Evolutionary conservation across 2,329 filamentous ascomycete genomes (phyloP), one percentile per base, ranked within the genome.

Genomic region (Tolypocladium amazonense): DNA sequence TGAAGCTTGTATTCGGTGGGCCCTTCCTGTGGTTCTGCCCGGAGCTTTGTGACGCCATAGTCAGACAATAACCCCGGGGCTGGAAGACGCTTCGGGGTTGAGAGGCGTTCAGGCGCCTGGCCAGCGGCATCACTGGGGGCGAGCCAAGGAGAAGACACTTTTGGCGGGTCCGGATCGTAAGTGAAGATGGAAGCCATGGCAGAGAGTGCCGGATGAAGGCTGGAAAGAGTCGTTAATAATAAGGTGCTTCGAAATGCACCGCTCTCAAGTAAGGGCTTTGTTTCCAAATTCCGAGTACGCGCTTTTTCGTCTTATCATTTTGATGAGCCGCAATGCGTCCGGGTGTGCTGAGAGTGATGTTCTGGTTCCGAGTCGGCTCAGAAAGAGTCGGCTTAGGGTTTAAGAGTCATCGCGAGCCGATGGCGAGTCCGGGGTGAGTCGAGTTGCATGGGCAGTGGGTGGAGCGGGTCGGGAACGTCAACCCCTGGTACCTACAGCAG

Each of bases 1-100:
- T 97, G 94, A 52, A 99, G 77, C 73, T 99, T 99, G 76, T 99
- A 99, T 75, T 99, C 94, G 0, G 90, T 95, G 23, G 94, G 92
- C 0, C 94, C 94, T 63, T 95, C 88, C 70, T 97, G 92, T 7
- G 93, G 93, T 72, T 99, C 94, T 15, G 93, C 88, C 63, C 92
- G 88, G 20, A 99, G 77, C 68, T 88, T 90, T 53, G 86, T 88
- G 54, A 94, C 83, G 1, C 81, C 83, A 70, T 85, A 87, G 59
- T 88, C 82, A 5, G 80, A 80, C 15, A 84, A 74, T 9, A 79
- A 66, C n/a, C 75, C 77, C 7, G 76, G 69, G 62, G 61, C 62
- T 63, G 66, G 60, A 5, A 64, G 61, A 14, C 43, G 43, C 9
- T 47, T 47, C 7, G 76, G 69, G 62, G 61, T 62, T 64, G 66